A percentile compares a stretch with the other conserved stretches of the same genome.
Conservation (phyloP, 2,329 filamentous ascomycete species). For the Stemphylium lycopersici region DNA sequence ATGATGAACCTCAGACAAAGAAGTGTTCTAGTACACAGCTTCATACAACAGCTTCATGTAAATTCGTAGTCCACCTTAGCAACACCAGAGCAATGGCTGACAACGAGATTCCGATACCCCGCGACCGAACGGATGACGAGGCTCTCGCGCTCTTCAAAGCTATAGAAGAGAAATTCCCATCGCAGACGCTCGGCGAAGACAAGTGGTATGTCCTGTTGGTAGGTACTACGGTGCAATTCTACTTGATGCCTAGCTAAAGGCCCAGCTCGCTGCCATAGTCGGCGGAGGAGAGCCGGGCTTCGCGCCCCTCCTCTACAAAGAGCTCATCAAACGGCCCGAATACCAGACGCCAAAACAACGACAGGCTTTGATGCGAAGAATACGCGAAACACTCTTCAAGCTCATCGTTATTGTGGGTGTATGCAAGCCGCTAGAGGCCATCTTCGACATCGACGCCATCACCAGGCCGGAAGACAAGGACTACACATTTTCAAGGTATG, state of each 20-base stretch:
- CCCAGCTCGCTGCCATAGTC: conserved; percentile 52
- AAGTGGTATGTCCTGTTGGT: conserved; percentile 57
- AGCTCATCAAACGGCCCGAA: conserved; percentile 59
- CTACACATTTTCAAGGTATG: conserved; percentile 56
- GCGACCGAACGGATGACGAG: conserved; percentile 48
- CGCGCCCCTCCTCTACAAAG: conserved; percentile 61
- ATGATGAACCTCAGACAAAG: background rate
- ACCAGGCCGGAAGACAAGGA: conserved; percentile 65
- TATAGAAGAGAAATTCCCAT: conserved; percentile 54
- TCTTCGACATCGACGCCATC: conserved; percentile 60
- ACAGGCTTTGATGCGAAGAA: conserved; percentile 56
- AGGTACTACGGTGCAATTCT: background rate
- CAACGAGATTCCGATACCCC: conserved; percentile 17
- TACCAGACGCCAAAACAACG: conserved; percentile 54
- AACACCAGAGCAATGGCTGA: conserved; percentile 14
- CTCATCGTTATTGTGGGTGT: conserved; percentile 64
- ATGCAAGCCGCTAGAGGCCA: conserved; percentile 66
- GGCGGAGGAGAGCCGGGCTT: conserved; percentile 60
- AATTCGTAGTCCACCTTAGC: background rate
- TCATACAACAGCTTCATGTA: background rate
- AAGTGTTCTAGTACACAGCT: background rate
- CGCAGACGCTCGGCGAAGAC: conserved; percentile 49
- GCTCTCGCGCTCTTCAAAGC: conserved; percentile 50
- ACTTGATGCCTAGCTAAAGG: no score
- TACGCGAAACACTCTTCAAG: conserved; percentile 67